Evolutionary conservation across 2,329 filamentous ascomycete species (phyloP), one percentile per base, ranked within the genome.

Genomic region (Penicillium carneum): DNA sequence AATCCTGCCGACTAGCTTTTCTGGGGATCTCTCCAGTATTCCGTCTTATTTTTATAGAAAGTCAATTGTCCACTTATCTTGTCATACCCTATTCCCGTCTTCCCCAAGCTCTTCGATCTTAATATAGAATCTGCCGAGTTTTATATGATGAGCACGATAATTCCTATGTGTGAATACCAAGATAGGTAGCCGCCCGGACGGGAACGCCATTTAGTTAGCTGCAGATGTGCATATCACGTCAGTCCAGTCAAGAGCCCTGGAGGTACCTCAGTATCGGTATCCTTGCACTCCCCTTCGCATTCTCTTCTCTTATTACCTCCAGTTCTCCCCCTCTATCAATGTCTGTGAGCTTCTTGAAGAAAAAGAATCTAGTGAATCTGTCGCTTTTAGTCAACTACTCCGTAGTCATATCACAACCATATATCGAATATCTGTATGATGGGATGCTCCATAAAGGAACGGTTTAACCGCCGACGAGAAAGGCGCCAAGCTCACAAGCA

Each of bases 191-290:
- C 49, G 36, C 50, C 38, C 18, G n/a, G 26, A 9, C 2, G 33
- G 9, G 49, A 16, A 42, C 38, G 50, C 38, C 38, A 53, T 29
- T 38, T 18, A 20, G 4, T 11, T 26, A 26, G 23, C 26, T 53
- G 26, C 38, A 53, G 29, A 43, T 43, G 39, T 53, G 38, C 50
- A 43, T 53, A 33, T 12, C 23, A 33, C 43, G 50, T 18, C 50
- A 10, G 4, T 9, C 23, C 5, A 36, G 14, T 26, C 16, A 12
- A 45, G 14, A 20, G 20, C 20, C 20, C 20, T 20, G 20, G 20
- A 33, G 20, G 11, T 14, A 23, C 8, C 31, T 36, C 4, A 0
- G n/a, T 31, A 12, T 33, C 4, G 2, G 16, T 34, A 16, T 23
- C 8, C 46, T 11, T 16, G 23, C n/a, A 34, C 6, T 20, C 11